These are phyloP conservation scores for Nemania abortiva DNA, from an alignment of 2,329 filamentous ascomycete species.

Conservation along the genomic window DNA sequence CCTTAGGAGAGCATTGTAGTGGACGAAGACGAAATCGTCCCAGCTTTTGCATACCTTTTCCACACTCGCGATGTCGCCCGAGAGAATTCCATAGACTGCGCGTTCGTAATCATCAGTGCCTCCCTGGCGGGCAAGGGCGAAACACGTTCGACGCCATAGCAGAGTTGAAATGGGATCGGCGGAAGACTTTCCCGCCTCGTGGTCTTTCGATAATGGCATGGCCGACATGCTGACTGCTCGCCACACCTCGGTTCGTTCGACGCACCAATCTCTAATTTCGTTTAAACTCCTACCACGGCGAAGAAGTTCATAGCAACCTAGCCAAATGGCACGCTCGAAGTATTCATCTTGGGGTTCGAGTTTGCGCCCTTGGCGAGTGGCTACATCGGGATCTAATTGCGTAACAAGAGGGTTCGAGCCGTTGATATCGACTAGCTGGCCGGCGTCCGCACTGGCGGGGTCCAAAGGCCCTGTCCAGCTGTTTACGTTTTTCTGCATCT, in stretches of 20 bases:
- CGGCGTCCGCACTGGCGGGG: conserved; percentile 68
- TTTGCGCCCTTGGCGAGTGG: conserved; percentile 80
- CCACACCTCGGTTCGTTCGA: conserved; percentile 89
- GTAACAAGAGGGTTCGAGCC: conserved; percentile 77
- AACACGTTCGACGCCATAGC: conserved; percentile 85
- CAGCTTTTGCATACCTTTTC: conserved; percentile 81
- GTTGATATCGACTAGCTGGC: conserved; percentile 68
- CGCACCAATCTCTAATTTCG: conserved; percentile 86
- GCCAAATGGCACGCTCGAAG: conserved; percentile 91
- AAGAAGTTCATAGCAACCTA: conserved; percentile 93
- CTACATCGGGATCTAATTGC: conserved; percentile 91
- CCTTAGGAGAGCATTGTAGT: conserved; percentile 87
- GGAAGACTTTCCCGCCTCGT: conserved; percentile 57
- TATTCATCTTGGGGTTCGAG: conserved; percentile 87
- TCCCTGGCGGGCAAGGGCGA: conserved; percentile 75
- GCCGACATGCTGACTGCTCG: conserved; percentile 85
- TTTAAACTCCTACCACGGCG: conserved; percentile 81
- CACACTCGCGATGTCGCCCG: conserved; percentile 83
- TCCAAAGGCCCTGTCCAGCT: conserved; percentile 75
- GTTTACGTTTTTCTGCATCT: conserved; percentile 85
- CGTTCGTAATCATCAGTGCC: conserved; percentile 82
- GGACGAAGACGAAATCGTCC: conserved; percentile 88
- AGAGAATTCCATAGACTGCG: conserved; percentile 91
- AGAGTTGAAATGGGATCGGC: conserved; percentile 62
- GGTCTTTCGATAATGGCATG: conserved; percentile 67